phyloP scores from a whole-genome alignment of 768 basidiomycete species.

The Panaeolus cyanescens region DNA sequence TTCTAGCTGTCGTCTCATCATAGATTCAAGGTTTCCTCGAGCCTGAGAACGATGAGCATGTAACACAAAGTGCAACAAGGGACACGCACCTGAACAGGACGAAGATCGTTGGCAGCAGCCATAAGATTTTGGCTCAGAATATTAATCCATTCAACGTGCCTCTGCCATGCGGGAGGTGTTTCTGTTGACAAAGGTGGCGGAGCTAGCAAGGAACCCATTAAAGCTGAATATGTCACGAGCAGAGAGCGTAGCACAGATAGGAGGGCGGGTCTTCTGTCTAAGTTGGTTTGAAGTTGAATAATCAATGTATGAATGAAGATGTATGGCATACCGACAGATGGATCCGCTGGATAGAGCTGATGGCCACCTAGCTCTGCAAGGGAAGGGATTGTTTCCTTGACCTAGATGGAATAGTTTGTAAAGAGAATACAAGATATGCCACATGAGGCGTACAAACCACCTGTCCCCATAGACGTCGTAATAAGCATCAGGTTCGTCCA shows the following conservation, averaged over 20 bases:
- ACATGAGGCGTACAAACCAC: slow-evolving; percentile 72
- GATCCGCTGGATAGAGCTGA: slow-evolving; percentile 79
- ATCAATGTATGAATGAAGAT: not conserved
- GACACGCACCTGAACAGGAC: slow-evolving; percentile 77
- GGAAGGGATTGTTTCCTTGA: slow-evolving; percentile 82
- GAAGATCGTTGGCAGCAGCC: slow-evolving; percentile 86
- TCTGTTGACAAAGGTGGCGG: slow-evolving; percentile 53
- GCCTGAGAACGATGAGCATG: slow-evolving; percentile 48
- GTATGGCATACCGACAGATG: slow-evolving; percentile 55
- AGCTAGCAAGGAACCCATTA: slow-evolving; percentile 68
- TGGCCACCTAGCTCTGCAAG: slow-evolving; percentile 79
- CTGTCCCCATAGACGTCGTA: slow-evolving; percentile 87
- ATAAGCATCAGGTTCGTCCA: slow-evolving; percentile 72
- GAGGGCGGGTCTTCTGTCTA: slow-evolving; percentile 80
- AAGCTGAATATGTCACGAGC: slow-evolving; percentile 74
- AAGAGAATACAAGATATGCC: slow-evolving; percentile 9
- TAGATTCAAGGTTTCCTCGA: slow-evolving; percentile 74
- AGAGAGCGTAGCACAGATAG: slow-evolving; percentile 73
- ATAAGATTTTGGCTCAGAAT: slow-evolving; percentile 85
- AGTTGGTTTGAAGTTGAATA: not conserved
- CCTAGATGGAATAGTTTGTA: slow-evolving; percentile 29
- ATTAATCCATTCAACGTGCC: slow-evolving; percentile 79
- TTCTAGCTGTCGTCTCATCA: slow-evolving; percentile 82
- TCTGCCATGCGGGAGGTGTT: slow-evolving; percentile 68
- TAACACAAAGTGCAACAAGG: not conserved